Evolutionary conservation across 2,329 filamentous ascomycete species (phyloP).

Genomic region (Penicillium aurantiogriseum): DNA sequence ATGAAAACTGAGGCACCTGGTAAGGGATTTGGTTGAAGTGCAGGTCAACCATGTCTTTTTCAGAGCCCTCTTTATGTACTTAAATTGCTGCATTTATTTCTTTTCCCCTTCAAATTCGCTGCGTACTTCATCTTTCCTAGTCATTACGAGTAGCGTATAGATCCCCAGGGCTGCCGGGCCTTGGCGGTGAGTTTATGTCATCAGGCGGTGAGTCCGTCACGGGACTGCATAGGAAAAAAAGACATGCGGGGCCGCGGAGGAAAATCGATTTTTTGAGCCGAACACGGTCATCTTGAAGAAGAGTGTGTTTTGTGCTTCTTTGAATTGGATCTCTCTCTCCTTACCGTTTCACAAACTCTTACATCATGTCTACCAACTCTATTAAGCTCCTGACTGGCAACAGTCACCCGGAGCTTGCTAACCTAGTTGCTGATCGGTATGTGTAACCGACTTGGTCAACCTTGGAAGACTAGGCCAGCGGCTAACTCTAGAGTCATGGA

Average conservation of each 20-base stretch:
- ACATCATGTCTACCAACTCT: slow-evolving; percentile 66
- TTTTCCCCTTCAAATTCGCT: not conserved
- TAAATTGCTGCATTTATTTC: slow-evolving; percentile 24
- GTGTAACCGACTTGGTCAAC: slow-evolving; percentile 19
- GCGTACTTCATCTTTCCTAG: not conserved
- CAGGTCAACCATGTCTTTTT: slow-evolving; percentile 36
- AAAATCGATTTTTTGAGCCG: slow-evolving; percentile 24
- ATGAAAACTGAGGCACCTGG: slow-evolving; percentile 14
- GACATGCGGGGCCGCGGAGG: slow-evolving; percentile 24
- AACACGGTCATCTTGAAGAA: slow-evolving; percentile 8
- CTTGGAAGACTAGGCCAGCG: slow-evolving; percentile 1
- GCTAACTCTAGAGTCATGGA: slow-evolving; percentile 11
- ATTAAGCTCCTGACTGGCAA: slow-evolving; percentile 75
- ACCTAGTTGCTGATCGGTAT: slow-evolving; percentile 66
- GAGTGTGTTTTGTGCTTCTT: slow-evolving; percentile 3
- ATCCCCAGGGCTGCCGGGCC: not conserved
- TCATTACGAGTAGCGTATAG: not conserved
- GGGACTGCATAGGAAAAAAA: slow-evolving; percentile 21
- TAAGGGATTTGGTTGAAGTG: slow-evolving; percentile 37
- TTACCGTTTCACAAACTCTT: not conserved
- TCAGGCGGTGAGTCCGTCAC: slow-evolving; percentile 25
- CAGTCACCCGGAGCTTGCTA: slow-evolving; percentile 70
- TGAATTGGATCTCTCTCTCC: not conserved
- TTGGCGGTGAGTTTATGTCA: not conserved
- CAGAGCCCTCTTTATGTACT: slow-evolving; percentile 17